A percentile compares a stretch with the other conserved stretches of the same genome.
Conservation (phyloP, 2,329 filamentous ascomycete species). For the Fusarium agapanthi region DNA sequence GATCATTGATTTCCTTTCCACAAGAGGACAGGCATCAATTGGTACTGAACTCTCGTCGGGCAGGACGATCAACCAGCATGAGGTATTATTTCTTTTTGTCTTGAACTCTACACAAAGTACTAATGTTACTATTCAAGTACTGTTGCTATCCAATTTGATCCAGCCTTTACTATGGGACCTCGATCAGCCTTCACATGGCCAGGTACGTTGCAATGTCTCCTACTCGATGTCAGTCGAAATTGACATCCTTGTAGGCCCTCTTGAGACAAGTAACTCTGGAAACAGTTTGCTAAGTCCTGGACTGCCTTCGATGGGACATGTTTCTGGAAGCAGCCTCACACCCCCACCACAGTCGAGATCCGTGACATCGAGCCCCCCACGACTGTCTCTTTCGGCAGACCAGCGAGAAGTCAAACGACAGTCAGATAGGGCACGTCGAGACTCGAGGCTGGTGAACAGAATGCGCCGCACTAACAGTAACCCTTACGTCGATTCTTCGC, state of each 20-base stretch:
- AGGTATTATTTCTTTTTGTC: constrained; percentile 25
- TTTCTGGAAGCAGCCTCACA: constrained; percentile 61
- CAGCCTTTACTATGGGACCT: constrained; percentile 60
- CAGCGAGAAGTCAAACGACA: constrained; percentile 71
- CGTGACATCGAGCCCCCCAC: constrained; percentile 66
- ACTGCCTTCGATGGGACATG: constrained; percentile 55
- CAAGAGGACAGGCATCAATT: constrained; percentile 28
- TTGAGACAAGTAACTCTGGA: constrained; percentile 48
- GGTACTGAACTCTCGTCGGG: constrained; percentile 12
- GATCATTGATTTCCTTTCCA: constrained; percentile 27
- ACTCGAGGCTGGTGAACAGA: constrained; percentile 63
- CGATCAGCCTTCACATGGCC: constrained; percentile 62
- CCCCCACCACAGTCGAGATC: constrained; percentile 61
- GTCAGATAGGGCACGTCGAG: constrained; percentile 65
- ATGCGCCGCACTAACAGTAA: constrained; percentile 61
- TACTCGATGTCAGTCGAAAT: not conserved
- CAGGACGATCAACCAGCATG: constrained; percentile 32
- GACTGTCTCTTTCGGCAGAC: constrained; percentile 63
- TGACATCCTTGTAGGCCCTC: constrained; percentile 36
- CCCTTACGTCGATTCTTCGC: constrained; percentile 52
- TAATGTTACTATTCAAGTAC: constrained; percentile 47
- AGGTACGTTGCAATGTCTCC: constrained; percentile 45
- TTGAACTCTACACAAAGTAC: not conserved
- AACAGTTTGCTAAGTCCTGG: constrained; percentile 55
- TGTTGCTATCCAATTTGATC: constrained; percentile 62